These are phyloP conservation scores for Kazachstania taianensis DNA, from an alignment of 805 yeast genomes.

Conservation along the genomic window DNA sequence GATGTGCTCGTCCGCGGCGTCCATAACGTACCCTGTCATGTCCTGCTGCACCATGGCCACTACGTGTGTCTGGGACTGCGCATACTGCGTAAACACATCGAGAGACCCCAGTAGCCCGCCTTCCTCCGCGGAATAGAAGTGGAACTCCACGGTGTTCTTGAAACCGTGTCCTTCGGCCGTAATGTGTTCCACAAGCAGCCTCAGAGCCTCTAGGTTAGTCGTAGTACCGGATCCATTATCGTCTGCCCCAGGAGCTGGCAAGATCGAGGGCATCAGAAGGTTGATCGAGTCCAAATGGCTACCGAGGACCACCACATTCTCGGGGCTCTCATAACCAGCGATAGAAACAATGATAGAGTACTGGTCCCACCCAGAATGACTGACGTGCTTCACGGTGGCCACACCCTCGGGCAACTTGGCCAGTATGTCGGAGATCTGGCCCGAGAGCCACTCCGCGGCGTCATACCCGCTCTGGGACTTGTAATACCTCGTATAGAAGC, in stretches of 20 bases:
- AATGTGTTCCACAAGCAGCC: slow-evolving; percentile 39
- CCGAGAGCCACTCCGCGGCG: slow-evolving; percentile 60
- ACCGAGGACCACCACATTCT: slow-evolving; percentile 58
- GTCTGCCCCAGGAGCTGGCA: slow-evolving; percentile 89
- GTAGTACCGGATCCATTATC: slow-evolving; percentile 88
- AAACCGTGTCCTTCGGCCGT: slow-evolving; percentile 35
- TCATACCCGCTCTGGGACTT: slow-evolving; percentile 60
- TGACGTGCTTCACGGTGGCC: slow-evolving; percentile 38
- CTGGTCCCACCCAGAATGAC: slow-evolving; percentile 69
- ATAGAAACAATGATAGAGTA: slow-evolving; percentile 62
- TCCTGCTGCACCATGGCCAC: slow-evolving; percentile 88
- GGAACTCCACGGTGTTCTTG: slow-evolving; percentile 75
- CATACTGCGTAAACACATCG: slow-evolving; percentile 52
- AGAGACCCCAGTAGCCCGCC: slow-evolving; percentile 81
- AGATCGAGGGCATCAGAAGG: slow-evolving; percentile 52
- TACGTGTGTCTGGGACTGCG: slow-evolving; percentile 41
- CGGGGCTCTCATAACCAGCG: slow-evolving; percentile 36
- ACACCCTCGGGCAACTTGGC: slow-evolving; percentile 25
- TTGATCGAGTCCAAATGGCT: slow-evolving; percentile 85
- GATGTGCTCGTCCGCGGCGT: slow-evolving; percentile 47
- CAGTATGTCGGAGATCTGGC: slow-evolving; percentile 31
- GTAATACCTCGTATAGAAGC: slow-evolving; percentile 69
- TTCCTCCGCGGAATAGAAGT: slow-evolving; percentile 93
- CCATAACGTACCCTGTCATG: slow-evolving; percentile 74
- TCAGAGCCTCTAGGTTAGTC: slow-evolving; percentile 64